Conservation (phyloP, 352 stramenopile species). For the Elongisporangium prolatum region DNA sequence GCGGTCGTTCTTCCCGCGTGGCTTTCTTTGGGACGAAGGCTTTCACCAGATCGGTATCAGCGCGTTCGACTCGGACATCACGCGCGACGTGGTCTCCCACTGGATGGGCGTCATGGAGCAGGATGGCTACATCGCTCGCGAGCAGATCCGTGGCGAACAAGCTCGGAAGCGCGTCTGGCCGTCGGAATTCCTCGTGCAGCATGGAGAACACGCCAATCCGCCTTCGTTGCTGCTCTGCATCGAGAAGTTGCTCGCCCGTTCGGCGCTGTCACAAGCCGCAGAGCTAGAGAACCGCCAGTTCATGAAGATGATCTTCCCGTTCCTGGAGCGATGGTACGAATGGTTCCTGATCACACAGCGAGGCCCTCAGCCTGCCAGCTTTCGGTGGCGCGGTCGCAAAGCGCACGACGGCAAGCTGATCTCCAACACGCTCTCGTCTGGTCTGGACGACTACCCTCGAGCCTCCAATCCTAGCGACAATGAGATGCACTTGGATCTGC, state of each 20-base stretch:
- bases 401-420: constrained; percentile 75
- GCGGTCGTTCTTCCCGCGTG: constrained; percentile 91
- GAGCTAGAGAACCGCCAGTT: constrained; percentile 23
- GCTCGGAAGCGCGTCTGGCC: constrained; percentile 72
- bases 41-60: constrained; percentile 90
- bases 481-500: constrained; percentile 90
- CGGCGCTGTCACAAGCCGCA: constrained; percentile 9
- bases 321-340: constrained; percentile 69
- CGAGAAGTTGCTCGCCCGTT: constrained; percentile 61
- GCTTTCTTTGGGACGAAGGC: constrained; percentile 94
- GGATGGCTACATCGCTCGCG: constrained; percentile 89
- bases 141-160: constrained; percentile 83
- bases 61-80: constrained; percentile 69
- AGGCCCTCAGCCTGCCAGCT: constrained; percentile 35
- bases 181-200: constrained; percentile 87
- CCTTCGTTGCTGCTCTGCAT: constrained; percentile 86
- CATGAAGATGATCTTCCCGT: constrained; percentile 54
- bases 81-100: constrained; percentile 77
- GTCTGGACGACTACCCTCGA: constrained; percentile 91
- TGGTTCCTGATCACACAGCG: constrained; percentile 70
- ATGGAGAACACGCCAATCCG: constrained; percentile 90
- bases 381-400: constrained; percentile 81
- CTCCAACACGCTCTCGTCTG: constrained; percentile 89
- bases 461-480: constrained; percentile 59
- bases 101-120: constrained; percentile 87